Evolutionary conservation across 2,329 filamentous ascomycete genomes (phyloP).

Genomic region (Pseudogymnoascus sp.): DNA sequence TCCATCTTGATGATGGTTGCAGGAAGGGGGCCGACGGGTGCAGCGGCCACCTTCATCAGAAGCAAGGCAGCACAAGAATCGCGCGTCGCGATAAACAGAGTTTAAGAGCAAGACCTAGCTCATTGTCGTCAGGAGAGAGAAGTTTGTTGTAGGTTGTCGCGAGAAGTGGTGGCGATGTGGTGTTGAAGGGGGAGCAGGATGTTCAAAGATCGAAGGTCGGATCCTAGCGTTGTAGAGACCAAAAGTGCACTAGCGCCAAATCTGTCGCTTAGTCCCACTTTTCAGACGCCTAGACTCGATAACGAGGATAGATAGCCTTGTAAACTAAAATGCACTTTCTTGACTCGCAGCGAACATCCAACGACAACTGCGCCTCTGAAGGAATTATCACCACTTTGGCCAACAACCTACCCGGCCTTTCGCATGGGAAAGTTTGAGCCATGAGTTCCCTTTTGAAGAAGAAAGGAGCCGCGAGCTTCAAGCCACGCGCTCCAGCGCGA

Average conservation of each 20-base stretch:
- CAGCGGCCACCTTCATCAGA: conserved; percentile 75
- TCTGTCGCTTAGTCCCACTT: conserved; percentile 1
- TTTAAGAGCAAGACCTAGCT: not conserved
- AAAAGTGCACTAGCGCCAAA: not conserved
- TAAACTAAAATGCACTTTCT: not conserved
- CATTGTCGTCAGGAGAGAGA: not conserved
- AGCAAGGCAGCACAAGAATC: conserved; percentile 33
- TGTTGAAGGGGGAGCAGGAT: conserved; percentile 6
- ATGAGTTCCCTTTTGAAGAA: conserved; percentile 67
- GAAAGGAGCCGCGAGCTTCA: conserved; percentile 54
- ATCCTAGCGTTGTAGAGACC: conserved; percentile 7
- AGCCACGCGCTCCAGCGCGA: conserved; percentile 60
- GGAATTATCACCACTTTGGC: not conserved
- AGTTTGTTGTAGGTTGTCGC: not conserved
- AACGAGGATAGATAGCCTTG: not conserved
- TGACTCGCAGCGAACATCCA: not conserved
- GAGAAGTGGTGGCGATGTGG: not conserved
- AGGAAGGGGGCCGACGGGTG: conserved; percentile 65
- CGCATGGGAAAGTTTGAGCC: conserved; percentile 5
- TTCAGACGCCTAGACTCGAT: conserved; percentile 3
- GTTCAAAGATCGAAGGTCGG: conserved; percentile 5
- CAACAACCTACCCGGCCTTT: not conserved
- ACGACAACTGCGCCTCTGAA: conserved; percentile 5
- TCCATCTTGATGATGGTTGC: conserved; percentile 93
- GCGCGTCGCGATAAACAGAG: not conserved